These are phyloP conservation scores for Neurospora sp. DNA, from an alignment of 495 filamentous ascomycete genomes.

Conservation along the genomic window DNA sequence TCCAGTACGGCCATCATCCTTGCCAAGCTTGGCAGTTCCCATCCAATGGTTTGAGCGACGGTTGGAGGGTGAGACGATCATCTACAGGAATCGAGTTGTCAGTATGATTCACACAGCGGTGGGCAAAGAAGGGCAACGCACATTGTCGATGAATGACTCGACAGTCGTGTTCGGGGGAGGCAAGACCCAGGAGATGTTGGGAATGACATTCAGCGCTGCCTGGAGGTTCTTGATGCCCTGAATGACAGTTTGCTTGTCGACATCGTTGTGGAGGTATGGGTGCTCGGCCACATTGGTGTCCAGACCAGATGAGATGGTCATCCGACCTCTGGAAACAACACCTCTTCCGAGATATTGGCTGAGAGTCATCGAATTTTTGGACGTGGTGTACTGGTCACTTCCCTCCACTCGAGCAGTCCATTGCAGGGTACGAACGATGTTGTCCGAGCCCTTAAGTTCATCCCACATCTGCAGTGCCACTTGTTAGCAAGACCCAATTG, in stretches of 20 bases:
- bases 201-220: constrained; percentile 40
- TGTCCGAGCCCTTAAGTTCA: constrained; percentile 46
- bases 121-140: constrained; percentile 1
- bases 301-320: constrained; percentile 45
- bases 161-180: constrained; percentile 45
- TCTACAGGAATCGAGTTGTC: constrained; percentile 4
- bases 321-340: constrained; percentile 47
- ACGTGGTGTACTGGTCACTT: constrained; percentile 24
- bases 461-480: constrained; percentile 36
- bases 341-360: constrained; percentile 58
- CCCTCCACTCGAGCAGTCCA: constrained; percentile 57
- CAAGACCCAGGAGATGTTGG: constrained; percentile 43
- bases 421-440: constrained; percentile 54
- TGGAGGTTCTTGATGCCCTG: constrained; percentile 51
- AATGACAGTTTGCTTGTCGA: constrained; percentile 42
- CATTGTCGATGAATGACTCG: constrained; percentile 40
- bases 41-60: constrained; percentile 65
- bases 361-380: constrained; percentile 45
- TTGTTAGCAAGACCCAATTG: constrained; percentile 7
- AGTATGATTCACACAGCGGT: not conserved
- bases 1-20: constrained; percentile 51
- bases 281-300: constrained; percentile 41
- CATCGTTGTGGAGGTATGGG: constrained; percentile 43
- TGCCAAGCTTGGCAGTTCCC: constrained; percentile 49
- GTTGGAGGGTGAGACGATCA: constrained; percentile 44